Evolutionary conservation across 768 basidiomycete species (phyloP).

Genomic region (Suillus clintonianus): DNA sequence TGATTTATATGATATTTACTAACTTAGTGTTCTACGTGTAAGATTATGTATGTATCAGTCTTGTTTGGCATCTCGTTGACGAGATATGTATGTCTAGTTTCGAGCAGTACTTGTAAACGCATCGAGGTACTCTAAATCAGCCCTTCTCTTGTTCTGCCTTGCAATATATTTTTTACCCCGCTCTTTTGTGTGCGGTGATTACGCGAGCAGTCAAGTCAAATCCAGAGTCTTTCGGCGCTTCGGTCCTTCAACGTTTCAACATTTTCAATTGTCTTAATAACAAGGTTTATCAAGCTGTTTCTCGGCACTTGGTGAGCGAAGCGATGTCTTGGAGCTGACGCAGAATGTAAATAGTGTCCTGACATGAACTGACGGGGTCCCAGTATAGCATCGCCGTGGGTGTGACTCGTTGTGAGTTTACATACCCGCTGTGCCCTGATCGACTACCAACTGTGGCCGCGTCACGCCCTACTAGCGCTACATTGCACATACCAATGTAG

Average conservation of each 20-base stretch:
- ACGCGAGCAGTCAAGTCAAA: not conserved
- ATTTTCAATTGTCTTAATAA: not conserved
- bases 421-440: not conserved
- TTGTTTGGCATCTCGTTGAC: not conserved
- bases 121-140: not conserved
- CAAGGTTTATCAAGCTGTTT: not conserved
- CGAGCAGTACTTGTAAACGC: not conserved
- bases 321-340: not conserved
- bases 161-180: not conserved
- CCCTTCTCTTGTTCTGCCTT: not conserved
- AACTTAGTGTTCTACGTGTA: not conserved
- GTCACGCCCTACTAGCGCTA: too few species aligned
- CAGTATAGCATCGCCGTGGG: not conserved
- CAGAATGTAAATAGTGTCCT: not conserved
- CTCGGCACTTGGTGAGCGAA: not conserved
- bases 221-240: too few species aligned
- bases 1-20: not conserved
- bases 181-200: not conserved
- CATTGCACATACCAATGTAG: too few species aligned
- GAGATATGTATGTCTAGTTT: not conserved
- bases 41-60: not conserved
- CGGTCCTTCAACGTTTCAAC: too few species aligned
- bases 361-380: too few species aligned
- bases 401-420: not conserved
- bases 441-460: too few species aligned